These are phyloP conservation scores for Saccharomyces paradoxus DNA, from an alignment of 805 yeast species.

Conservation along the genomic window DNA sequence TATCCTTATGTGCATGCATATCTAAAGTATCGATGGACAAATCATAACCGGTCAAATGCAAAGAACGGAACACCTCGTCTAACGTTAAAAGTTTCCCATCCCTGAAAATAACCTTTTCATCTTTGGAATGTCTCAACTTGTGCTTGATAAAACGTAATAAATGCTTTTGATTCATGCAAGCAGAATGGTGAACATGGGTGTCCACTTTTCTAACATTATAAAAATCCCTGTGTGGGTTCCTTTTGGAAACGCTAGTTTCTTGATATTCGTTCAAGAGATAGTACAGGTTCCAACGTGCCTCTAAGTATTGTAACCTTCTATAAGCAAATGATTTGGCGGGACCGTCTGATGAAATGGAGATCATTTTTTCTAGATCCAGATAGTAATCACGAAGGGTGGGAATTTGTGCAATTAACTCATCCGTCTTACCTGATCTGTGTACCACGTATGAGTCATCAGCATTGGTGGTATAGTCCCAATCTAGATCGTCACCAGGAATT, in stretches of 20 bases:
- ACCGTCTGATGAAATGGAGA: slow-evolving; percentile 80
- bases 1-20: slow-evolving; percentile 98
- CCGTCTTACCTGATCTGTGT: slow-evolving; percentile 29
- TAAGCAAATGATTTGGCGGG: slow-evolving; percentile 96
- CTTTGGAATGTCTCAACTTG: slow-evolving; percentile 77
- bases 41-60: slow-evolving; percentile 88
- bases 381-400: slow-evolving; percentile 86
- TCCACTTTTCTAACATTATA: slow-evolving; percentile 39
- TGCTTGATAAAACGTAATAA: slow-evolving; percentile 87
- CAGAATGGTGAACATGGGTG: slow-evolving; percentile 97
- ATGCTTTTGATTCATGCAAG: slow-evolving; percentile 98
- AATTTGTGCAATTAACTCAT: slow-evolving; percentile 42
- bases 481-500: slow-evolving; percentile 36
- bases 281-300: slow-evolving; percentile 94
- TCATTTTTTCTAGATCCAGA: slow-evolving; percentile 66
- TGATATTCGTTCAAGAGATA: slow-evolving; percentile 82
- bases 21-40: slow-evolving; percentile 92
- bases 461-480: slow-evolving; percentile 53
- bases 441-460: slow-evolving; percentile 67
- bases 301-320: slow-evolving; percentile 84
- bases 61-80: slow-evolving; percentile 83
- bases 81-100: slow-evolving; percentile 84
- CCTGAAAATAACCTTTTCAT: slow-evolving; percentile 87
- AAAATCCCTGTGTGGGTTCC: slow-evolving; percentile 84
- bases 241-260: slow-evolving; percentile 82